phyloP scores from a whole-genome alignment of 495 filamentous ascomycete species.

The Extremus antarcticus region DNA sequence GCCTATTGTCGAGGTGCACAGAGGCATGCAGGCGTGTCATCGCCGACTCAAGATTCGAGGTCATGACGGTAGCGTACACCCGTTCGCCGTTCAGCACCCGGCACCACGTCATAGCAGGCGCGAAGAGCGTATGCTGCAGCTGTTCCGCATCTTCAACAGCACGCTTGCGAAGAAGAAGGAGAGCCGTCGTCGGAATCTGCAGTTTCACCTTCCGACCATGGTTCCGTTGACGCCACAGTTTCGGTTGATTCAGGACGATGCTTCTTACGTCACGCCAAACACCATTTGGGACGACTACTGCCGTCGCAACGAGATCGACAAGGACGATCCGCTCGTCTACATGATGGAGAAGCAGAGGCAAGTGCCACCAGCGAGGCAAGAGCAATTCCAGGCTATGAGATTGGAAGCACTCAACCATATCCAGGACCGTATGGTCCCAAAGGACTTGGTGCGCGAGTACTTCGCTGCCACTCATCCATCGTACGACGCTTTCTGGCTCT shows the following conservation, averaged over 20 bases:
- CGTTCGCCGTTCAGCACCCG: constrained; percentile 92
- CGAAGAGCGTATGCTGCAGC: constrained; percentile 86
- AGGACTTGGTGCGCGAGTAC: constrained; percentile 70
- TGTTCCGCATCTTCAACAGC: constrained; percentile 98
- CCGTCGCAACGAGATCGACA: constrained; percentile 68
- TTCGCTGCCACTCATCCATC: constrained; percentile 83
- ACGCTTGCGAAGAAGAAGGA: constrained; percentile 84
- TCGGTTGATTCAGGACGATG: constrained; percentile 85
- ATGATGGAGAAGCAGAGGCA: constrained; percentile 86
- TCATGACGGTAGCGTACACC: constrained; percentile 91
- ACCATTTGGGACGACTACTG: constrained; percentile 94
- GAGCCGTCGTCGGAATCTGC: constrained; percentile 80
- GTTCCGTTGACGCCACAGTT: constrained; percentile 87
- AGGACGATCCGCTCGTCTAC: constrained; percentile 90
- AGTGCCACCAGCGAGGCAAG: constrained; percentile 36
- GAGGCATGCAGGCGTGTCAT: constrained; percentile 78
- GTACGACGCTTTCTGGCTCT: constrained; percentile 92
- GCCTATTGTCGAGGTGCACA: constrained; percentile 83
- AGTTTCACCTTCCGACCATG: constrained; percentile 92
- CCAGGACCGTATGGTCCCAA: constrained; percentile 80
- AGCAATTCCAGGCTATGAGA: constrained; percentile 54
- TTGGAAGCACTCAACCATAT: constrained; percentile 85
- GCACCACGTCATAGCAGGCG: constrained; percentile 81
- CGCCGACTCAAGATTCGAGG: constrained; percentile 89
- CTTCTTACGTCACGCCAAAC: constrained; percentile 88